Conservation (phyloP, 2,329 filamentous ascomycete species). For the Ploettnerulaceae sp. region DNA sequence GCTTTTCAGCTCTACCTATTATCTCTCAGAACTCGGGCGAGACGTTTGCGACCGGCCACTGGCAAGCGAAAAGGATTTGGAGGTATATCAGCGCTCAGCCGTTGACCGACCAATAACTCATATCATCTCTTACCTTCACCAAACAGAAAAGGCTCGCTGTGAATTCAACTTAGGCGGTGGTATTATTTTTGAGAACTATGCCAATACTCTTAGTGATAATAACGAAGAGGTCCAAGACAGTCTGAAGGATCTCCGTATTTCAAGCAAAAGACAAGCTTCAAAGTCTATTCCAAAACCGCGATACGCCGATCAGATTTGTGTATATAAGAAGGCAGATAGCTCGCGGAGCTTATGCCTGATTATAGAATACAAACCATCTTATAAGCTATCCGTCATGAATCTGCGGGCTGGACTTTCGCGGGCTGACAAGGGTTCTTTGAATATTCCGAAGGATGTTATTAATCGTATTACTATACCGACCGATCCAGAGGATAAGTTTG, state of each 20-base stretch:
- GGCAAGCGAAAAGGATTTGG: conserved; percentile 32
- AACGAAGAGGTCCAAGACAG: conserved; percentile 27
- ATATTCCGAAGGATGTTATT: conserved; percentile 38
- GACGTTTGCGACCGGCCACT: conserved; percentile 22
- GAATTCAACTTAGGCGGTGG: conserved; percentile 24
- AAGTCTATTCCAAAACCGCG: conserved; percentile 20
- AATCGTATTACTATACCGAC: conserved; percentile 32
- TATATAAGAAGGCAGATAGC: conserved; percentile 22
- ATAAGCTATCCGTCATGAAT: conserved; percentile 41
- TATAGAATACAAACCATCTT: conserved; percentile 44
- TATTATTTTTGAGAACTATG: conserved; percentile 27
- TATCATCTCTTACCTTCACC: conserved; percentile 30
- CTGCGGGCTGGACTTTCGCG: conserved; percentile 39
- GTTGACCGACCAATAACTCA: conserved; percentile 30
- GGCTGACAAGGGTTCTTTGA: conserved; percentile 17
- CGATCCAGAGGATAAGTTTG: conserved; percentile 33
- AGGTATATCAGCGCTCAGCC: conserved; percentile 30
- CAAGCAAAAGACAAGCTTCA: conserved; percentile 16
- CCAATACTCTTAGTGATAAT: conserved; percentile 23
- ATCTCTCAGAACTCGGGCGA: conserved; percentile 24
- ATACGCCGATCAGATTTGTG: conserved; percentile 24
- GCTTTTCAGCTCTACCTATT: conserved; percentile 24
- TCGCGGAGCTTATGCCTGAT: conserved; percentile 26
- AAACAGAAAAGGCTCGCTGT: conserved; percentile 27
- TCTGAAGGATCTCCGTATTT: conserved; percentile 21